phyloP scores from a whole-genome alignment of 768 basidiomycete species.

The Rhodosporidiobolus odoratus region DNA sequence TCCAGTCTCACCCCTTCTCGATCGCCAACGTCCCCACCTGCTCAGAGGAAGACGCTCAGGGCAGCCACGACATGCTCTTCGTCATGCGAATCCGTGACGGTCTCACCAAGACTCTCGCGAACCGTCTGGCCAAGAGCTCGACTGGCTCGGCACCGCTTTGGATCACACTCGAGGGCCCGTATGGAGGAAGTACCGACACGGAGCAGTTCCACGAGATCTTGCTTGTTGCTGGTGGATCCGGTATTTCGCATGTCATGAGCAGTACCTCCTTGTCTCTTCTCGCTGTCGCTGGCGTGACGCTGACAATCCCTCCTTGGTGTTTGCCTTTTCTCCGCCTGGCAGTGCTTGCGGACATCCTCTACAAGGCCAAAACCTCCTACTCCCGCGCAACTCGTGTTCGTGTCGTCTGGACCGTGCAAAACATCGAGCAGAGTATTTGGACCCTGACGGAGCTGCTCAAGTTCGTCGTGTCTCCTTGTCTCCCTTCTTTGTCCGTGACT shows the following conservation, averaged over 20 bases:
- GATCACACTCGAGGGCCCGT: constrained; percentile 16
- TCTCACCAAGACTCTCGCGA: constrained; percentile 29
- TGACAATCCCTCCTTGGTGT: background rate
- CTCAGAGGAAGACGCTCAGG: constrained; percentile 12
- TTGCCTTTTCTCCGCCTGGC: background rate
- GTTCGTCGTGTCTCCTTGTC: background rate
- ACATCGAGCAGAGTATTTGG: constrained; percentile 28
- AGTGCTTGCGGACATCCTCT: constrained; percentile 23
- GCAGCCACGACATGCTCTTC: constrained; percentile 34
- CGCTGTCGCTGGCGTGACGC: no score
- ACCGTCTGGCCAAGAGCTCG: background rate
- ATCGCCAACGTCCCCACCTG: constrained; percentile 34
- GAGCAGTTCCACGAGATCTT: constrained; percentile 32
- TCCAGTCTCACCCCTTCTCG: constrained; percentile 34
- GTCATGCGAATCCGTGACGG: constrained; percentile 34
- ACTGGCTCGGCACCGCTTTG: constrained; percentile 13
- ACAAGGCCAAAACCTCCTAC: constrained; percentile 15
- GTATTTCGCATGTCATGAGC: constrained; percentile 30
- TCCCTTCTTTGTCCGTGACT: background rate
- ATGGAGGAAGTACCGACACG: constrained; percentile 13
- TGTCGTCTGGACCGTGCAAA: constrained; percentile 27
- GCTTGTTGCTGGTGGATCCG: constrained; percentile 31
- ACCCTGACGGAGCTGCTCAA: constrained; percentile 19
- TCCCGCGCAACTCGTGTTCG: constrained; percentile 10
- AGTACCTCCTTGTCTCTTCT: constrained; percentile 8